These are phyloP conservation scores for Hsuehochloa calcarea DNA, from an alignment of 176 grass and related monocot species.

Conservation along the genomic window DNA sequence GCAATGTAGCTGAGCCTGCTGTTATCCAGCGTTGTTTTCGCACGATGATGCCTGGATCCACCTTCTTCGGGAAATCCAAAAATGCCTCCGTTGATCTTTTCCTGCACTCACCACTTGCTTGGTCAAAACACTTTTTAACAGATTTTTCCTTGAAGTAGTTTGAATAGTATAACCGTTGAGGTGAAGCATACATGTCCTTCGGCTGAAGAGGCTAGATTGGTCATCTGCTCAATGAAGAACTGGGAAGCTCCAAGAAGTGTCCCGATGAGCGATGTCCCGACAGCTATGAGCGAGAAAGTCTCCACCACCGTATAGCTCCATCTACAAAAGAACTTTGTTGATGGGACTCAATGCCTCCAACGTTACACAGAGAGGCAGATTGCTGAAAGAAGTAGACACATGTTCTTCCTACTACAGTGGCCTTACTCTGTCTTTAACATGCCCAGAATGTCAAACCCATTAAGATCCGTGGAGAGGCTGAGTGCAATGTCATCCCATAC, in stretches of 20 bases:
- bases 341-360: neutral
- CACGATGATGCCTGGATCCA: neutral
- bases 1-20: slow-evolving; percentile 41
- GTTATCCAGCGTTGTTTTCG: slow-evolving; percentile 21
- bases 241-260: slow-evolving; percentile 74
- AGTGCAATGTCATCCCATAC: slow-evolving; percentile 82
- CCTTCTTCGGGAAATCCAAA: neutral
- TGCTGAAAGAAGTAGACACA: neutral
- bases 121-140: neutral
- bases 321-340: slow-evolving; percentile 1
- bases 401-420: neutral
- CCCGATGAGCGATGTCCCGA: slow-evolving; percentile 69
- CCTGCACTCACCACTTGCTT: neutral
- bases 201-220: slow-evolving; percentile 25
- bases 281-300: slow-evolving; percentile 78
- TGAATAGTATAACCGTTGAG: neutral
- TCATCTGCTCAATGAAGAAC: slow-evolving; percentile 83
- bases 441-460: slow-evolving; percentile 49
- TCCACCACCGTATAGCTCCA: slow-evolving; percentile 65
- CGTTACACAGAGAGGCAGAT: neutral
- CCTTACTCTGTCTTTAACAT: slow-evolving; percentile 63
- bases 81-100: neutral
- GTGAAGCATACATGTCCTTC: neutral
- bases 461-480: slow-evolving; percentile 43
- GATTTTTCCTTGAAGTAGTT: neutral